Evolutionary conservation across 2,329 filamentous ascomycete genomes (phyloP), one percentile per base, ranked within the genome.

Genomic region (Calonectria pteridis): DNA sequence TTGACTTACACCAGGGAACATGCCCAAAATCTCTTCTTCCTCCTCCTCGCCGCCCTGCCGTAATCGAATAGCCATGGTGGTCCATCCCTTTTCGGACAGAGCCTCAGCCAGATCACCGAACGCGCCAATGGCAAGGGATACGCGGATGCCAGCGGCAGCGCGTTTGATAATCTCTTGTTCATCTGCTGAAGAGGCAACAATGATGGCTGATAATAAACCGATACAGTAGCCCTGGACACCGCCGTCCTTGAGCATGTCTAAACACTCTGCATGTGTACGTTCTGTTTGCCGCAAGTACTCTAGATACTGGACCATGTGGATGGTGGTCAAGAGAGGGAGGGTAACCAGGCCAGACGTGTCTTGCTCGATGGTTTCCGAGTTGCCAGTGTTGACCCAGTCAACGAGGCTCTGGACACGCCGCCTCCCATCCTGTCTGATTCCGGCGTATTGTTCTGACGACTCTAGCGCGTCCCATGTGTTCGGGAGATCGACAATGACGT

Each of bases 151-250:
- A 23, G 69, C 64, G 11, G 69, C 69, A 10, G 71, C 71, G 53
- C 49, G 62, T n/a, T 69, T 9, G 14, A 71, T 35, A 10, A 77
- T 26, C 23, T 77, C 74, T 14, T 58, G 7, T 26, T 77, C 72
- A 35, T 75, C 65, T 23, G 55, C 59, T 20, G 76, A 72, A 6
- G 68, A 59, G 20, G 74, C 74, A 23, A 75, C 63, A 50, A 76
- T 29, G 23, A 75, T 55, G 6, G 76, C 76, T 7, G 74, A 71
- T 37, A 76, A 53, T n/a, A 77, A 58, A 3, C 76, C 76, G 23
- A 73, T 75, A 46, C 76, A 77, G 51, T 73, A 76, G n/a, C 76
- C 76, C 26, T 77, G 76, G 43, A 75, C 63, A 20, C 74, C 68
- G 20, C 69, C 69, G n/a, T 72, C 53, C 33, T 67, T 63, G n/a